phyloP scores from a whole-genome alignment of 2,329 filamentous ascomycete genomes.

The Myriosclerotinia curreyana region DNA sequence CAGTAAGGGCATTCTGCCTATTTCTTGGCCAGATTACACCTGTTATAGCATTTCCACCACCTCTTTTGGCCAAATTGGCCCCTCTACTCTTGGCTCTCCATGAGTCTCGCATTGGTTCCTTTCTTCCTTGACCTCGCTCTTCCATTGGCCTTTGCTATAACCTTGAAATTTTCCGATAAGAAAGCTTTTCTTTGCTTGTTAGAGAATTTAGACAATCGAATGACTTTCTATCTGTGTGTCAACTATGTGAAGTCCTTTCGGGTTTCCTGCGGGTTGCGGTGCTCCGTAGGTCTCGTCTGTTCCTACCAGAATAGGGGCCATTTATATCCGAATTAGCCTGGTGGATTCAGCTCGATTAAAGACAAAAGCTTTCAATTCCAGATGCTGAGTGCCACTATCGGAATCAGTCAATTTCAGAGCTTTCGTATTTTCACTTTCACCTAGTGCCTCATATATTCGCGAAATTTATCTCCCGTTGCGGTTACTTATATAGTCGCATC shows the following conservation, averaged over 20 bases:
- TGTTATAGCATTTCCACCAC: background rate
- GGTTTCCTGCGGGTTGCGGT: fast-evolving
- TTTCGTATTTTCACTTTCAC: background rate
- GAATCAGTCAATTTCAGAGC: background rate
- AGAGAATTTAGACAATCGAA: background rate
- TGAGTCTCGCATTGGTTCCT: background rate
- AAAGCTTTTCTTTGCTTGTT: background rate
- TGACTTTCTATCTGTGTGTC: background rate
- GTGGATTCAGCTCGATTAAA: background rate
- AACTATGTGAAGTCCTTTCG: too few species aligned
- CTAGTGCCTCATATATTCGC: background rate
- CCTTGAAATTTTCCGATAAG: background rate
- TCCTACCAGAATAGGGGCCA: too few species aligned
- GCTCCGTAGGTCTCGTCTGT: background rate
- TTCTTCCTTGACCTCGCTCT: background rate
- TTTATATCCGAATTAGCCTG: background rate
- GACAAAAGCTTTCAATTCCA: background rate
- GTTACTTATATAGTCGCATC: background rate
- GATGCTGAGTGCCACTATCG: too few species aligned
- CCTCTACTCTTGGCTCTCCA: background rate
- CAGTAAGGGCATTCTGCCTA: background rate
- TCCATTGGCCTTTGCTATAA: background rate
- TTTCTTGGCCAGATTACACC: background rate
- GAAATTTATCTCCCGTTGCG: background rate
- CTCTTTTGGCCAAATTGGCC: background rate